Conservation (phyloP, 805 yeast species). For the Candida pini region DNA sequence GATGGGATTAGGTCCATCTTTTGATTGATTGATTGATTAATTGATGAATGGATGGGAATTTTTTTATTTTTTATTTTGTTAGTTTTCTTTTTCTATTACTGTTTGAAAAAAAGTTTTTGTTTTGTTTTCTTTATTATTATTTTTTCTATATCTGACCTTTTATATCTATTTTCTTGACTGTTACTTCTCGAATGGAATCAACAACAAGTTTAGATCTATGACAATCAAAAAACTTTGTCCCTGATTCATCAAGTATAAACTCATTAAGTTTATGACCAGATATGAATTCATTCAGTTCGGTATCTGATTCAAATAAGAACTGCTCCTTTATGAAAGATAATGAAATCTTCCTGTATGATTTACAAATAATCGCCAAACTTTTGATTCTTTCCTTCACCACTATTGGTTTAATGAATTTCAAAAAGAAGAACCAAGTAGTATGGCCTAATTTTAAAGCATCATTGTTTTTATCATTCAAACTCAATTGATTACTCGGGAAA, state of each 20-base stretch:
- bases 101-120: too few species aligned
- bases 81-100: too few species aligned
- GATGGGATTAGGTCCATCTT: conserved; percentile 65
- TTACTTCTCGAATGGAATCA: conserved; percentile 22
- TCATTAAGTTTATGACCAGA: conserved; percentile 32
- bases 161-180: conserved; percentile 65
- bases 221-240: conserved; percentile 22
- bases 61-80: too few species aligned
- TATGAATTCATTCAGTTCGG: conserved; percentile 40
- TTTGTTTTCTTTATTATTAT: background rate
- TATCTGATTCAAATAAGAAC: conserved; percentile 25
- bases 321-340: conserved; percentile 13
- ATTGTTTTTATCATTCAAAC: conserved; percentile 7
- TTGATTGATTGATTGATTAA: conserved; percentile 26
- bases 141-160: conserved; percentile 68
- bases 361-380: conserved; percentile 50
- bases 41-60: too few species aligned
- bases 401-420: conserved; percentile 43
- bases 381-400: conserved; percentile 52
- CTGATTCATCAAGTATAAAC: conserved; percentile 19
- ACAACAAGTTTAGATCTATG: conserved; percentile 17
- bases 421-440: conserved; percentile 20
- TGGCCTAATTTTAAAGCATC: conserved; percentile 17
- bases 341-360: conserved; percentile 47
- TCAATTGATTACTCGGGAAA: too few species aligned